Evolutionary conservation across 2,329 filamentous ascomycete genomes (phyloP).

Genomic region (Fusarium verrucosum): DNA sequence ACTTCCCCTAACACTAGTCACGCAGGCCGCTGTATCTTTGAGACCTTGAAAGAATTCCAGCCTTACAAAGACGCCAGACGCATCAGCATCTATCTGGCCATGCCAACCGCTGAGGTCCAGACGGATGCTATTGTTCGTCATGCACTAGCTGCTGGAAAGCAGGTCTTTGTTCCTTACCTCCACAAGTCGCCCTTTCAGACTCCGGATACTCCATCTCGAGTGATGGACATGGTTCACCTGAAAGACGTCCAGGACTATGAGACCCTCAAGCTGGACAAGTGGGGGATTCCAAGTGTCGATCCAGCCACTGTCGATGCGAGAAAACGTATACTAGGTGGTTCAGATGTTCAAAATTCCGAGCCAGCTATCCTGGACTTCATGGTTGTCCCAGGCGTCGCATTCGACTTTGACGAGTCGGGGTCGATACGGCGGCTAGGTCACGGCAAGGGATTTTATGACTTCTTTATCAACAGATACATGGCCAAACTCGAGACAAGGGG

Average conservation of each 20-base stretch:
- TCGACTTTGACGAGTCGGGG: constrained; percentile 70
- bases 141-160: constrained; percentile 79
- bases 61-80: constrained; percentile 79
- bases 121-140: constrained; percentile 84
- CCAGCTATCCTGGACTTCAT: constrained; percentile 78
- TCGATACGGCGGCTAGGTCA: constrained; percentile 83
- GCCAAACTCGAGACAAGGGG: constrained; percentile 54
- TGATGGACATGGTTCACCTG: constrained; percentile 96
- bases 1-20: constrained; percentile 30
- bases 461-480: constrained; percentile 81
- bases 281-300: constrained; percentile 92
- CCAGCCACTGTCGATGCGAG: constrained; percentile 70
- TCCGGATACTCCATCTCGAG: constrained; percentile 64
- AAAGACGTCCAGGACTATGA: constrained; percentile 79
- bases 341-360: constrained; percentile 56
- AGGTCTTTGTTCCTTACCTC: constrained; percentile 92
- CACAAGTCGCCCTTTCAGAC: constrained; percentile 66
- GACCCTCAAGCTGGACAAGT: constrained; percentile 78
- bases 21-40: constrained; percentile 72
- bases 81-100: constrained; percentile 90
- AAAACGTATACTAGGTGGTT: constrained; percentile 76
- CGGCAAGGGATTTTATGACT: constrained; percentile 97
- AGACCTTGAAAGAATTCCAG: constrained; percentile 70
- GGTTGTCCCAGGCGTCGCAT: constrained; percentile 91
- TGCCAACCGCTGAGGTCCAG: constrained; percentile 87